These are phyloP conservation scores for Linnemannia zychae DNA, from an alignment of 192 early-diverging fungal species.

Conservation along the genomic window DNA sequence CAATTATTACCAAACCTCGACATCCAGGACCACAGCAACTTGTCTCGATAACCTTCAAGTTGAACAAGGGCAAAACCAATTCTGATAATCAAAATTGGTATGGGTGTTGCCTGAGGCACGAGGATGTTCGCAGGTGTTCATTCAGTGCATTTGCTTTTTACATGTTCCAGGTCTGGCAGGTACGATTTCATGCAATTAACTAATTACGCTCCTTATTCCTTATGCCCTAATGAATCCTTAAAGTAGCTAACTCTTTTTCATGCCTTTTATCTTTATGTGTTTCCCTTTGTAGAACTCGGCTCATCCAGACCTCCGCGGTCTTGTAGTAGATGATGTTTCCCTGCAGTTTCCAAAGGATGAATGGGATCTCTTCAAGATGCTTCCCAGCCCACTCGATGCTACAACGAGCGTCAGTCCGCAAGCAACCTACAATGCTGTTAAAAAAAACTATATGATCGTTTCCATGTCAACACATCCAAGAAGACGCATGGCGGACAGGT, in stretches of 20 bases:
- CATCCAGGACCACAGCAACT: constrained; percentile 12
- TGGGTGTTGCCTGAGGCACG: constrained; percentile 18
- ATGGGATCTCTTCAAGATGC: constrained; percentile 15
- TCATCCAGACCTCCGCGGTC: background rate
- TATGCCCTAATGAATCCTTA: background rate
- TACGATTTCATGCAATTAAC: background rate
- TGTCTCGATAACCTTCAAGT: constrained; percentile 7
- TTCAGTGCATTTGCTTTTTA: constrained; percentile 35
- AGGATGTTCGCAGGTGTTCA: constrained; percentile 19
- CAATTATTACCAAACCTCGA: constrained; percentile 6
- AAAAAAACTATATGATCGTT: background rate
- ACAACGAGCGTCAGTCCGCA: background rate
- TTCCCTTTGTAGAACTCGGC: background rate
- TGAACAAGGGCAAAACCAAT: constrained; percentile 17
- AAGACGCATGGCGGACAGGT: constrained; percentile 28
- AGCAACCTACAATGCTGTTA: constrained; percentile 12
- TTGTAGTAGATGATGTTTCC: constrained; percentile 3
- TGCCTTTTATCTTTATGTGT: background rate
- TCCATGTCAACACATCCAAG: constrained; percentile 6
- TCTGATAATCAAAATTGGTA: constrained; percentile 16
- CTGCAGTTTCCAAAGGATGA: background rate
- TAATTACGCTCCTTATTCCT: background rate
- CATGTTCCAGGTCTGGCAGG: constrained; percentile 35
- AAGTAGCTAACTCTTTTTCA: background rate
- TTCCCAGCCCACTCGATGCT: constrained; percentile 8